Conservation (phyloP, 2,329 filamentous ascomycete genomes). For the Clarireedia paspali region DNA sequence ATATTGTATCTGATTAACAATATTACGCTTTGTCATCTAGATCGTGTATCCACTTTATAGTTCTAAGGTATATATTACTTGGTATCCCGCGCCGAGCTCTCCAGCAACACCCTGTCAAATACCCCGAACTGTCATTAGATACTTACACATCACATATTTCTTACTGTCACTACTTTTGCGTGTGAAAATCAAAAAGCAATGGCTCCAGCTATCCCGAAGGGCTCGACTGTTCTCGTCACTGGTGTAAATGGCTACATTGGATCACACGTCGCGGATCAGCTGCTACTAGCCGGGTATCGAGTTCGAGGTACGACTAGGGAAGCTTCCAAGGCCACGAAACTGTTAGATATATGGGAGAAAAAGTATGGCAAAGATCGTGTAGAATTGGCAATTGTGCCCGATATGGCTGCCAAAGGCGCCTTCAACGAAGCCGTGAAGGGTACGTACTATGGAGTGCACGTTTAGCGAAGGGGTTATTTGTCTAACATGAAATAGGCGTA, state of each 20-base stretch:
- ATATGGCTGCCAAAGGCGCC: slow-evolving; percentile 27
- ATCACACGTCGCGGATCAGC: slow-evolving; percentile 33
- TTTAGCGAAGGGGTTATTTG: neutral
- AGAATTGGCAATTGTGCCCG: slow-evolving; percentile 29
- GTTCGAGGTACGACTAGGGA: slow-evolving; percentile 39
- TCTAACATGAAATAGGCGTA: slow-evolving; percentile 9
- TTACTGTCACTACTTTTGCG: too few species aligned
- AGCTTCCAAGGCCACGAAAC: slow-evolving; percentile 29
- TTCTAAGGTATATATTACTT: too few species aligned
- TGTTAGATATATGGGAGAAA: slow-evolving; percentile 27
- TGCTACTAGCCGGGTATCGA: slow-evolving; percentile 34
- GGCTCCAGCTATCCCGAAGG: slow-evolving; percentile 18
- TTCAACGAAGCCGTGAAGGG: slow-evolving; percentile 26
- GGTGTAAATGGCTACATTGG: slow-evolving; percentile 36
- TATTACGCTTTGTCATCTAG: too few species aligned
- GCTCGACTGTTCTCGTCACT: slow-evolving; percentile 34
- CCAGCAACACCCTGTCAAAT: too few species aligned
- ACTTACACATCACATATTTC: neutral
- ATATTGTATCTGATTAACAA: too few species aligned
- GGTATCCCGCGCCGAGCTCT: too few species aligned
- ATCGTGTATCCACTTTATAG: too few species aligned
- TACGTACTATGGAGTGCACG: neutral
- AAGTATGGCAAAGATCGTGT: slow-evolving; percentile 30
- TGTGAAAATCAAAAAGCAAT: neutral
- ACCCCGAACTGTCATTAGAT: neutral